Base-by-base conservation (phyloP, 768 basidiomycete genomes). In the Trametes villosa region DNA sequence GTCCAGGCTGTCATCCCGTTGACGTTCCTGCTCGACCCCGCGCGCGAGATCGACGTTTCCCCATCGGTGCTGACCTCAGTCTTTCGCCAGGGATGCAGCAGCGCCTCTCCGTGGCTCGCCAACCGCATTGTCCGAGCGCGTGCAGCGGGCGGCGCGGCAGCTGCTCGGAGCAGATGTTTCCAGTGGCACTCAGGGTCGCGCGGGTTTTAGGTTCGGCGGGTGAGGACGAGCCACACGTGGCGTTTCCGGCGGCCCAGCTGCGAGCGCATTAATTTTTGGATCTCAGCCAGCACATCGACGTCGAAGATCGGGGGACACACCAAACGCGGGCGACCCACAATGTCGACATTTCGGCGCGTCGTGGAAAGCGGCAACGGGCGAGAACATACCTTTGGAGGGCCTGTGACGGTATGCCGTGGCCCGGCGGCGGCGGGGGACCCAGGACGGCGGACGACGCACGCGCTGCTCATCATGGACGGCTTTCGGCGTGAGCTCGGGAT, bases 401-500 rank as follows among this genome's bases (percentile, higher is more conserved):
- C n/a, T n/a, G n/a, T n/a, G n/a, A n/a, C n/a, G n/a, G n/a, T n/a
- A n/a, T n/a, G n/a, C n/a, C n/a, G n/a, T n/a, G n/a, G n/a, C n/a
- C 22, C 44, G 7, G n/a, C 42, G 24, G 42, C 42, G n/a, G 48
- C 48, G 26, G n/a, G 6, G 48, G n/a, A 9, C 30, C n/a, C 31
- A 33, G 31, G 31, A n/a, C 29, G 31, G 30, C 3, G 24, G 48
- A 5, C 29, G 30, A 24, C 30, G n/a, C 11, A 30, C n/a, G 18
- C 26, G n/a, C 26, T 11, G 12, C 12, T 7, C 4, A 24, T 30
- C 5, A 8, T 30, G 36, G 15, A 46, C 58, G 58, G 51, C 53
- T 47, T 31, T 50, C 60, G 60, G 60, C 44, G 55, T 20, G 55
- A 62, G 60, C 44, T 62, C 60, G 60, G 60, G 26, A 57, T 53